phyloP scores from a whole-genome alignment of 2,329 filamentous ascomycete species.

The Phaeosphaeria sp. region DNA sequence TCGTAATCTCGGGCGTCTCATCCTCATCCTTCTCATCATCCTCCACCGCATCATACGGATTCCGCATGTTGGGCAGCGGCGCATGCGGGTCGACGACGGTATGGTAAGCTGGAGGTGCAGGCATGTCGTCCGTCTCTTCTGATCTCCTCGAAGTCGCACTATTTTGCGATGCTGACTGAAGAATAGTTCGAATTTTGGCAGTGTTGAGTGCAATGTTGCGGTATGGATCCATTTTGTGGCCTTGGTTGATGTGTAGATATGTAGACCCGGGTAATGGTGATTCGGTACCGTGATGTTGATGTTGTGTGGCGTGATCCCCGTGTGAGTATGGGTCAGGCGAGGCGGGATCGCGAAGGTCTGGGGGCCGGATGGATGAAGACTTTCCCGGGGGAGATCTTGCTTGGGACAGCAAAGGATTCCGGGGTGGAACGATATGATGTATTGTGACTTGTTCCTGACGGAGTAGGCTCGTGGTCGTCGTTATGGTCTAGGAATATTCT shows the following conservation, averaged over 20 bases:
- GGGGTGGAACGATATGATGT: slow-evolving; percentile 5
- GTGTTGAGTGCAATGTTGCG: slow-evolving; percentile 23
- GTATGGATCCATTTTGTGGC: slow-evolving; percentile 28
- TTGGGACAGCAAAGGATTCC: slow-evolving; percentile 8
- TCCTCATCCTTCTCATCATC: slow-evolving; percentile 28
- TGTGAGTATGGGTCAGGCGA: slow-evolving; percentile 34
- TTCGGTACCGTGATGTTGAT: slow-evolving; percentile 16
- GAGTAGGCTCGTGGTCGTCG: neutral
- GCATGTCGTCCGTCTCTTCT: slow-evolving; percentile 21
- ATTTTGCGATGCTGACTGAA: slow-evolving; percentile 4
- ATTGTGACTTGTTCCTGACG: neutral
- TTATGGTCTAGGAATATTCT: slow-evolving; percentile 4
- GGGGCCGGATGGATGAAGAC: slow-evolving; percentile 19
- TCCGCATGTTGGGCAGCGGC: slow-evolving; percentile 26
- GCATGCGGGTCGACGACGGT: slow-evolving; percentile 31
- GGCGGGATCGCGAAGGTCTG: slow-evolving; percentile 19
- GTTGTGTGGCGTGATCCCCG: slow-evolving; percentile 43
- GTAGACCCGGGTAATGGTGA: slow-evolving; percentile 1
- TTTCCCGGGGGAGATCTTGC: slow-evolving; percentile 25
- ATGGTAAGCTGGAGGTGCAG: slow-evolving; percentile 41
- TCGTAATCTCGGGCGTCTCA: slow-evolving; percentile 39
- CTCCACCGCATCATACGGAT: slow-evolving; percentile 24
- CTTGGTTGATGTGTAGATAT: slow-evolving; percentile 10
- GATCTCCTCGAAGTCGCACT: neutral
- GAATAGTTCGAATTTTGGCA: slow-evolving; percentile 26